A percentile compares a stretch with the other conserved stretches of the same genome.
Evolutionary conservation across 164 flowering plant genomes (phyloP).

Genomic region (Brasenia schreberi): DNA sequence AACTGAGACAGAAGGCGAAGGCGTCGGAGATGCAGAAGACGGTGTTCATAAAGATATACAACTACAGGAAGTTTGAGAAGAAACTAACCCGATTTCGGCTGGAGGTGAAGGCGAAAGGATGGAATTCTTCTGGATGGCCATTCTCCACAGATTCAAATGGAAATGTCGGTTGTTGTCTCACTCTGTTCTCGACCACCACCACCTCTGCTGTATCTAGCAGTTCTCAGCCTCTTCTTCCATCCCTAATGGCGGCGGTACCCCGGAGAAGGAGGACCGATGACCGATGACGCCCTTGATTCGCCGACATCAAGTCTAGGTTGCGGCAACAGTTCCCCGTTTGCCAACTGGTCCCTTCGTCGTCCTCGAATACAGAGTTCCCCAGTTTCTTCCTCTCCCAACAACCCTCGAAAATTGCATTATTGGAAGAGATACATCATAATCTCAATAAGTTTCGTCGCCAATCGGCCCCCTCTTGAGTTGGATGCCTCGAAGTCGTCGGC

Average conservation of each 20-base stretch:
- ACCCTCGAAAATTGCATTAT: conserved; percentile 11
- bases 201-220: conserved; percentile 3
- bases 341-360: neutral
- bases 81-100: conserved; percentile 51
- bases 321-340: conserved; percentile 13
- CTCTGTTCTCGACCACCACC: neutral
- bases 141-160: conserved; percentile 1
- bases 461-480: conserved; percentile 16
- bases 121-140: neutral
- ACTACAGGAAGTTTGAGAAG: conserved; percentile 38
- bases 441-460: conserved; percentile 40
- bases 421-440: conserved; percentile 38
- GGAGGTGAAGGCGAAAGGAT: conserved; percentile 1
- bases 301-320: conserved; percentile 39
- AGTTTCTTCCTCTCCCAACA: conserved; percentile 4
- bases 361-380: neutral
- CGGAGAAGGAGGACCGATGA: neutral
- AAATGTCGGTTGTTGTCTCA: neutral
- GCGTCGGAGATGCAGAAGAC: conserved; percentile 12
- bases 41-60: conserved; percentile 32
- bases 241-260: conserved; percentile 4
- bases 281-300: conserved; percentile 9
- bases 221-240: conserved; percentile 23
- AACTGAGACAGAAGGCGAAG: conserved; percentile 5
- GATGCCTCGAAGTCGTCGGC: conserved; percentile 9